A percentile compares a stretch with the other conserved stretches of the same genome.
Evolutionary conservation across 1,139 yeast genomes (phyloP).

Genomic region (Candida pseudoviswanathii): DNA sequence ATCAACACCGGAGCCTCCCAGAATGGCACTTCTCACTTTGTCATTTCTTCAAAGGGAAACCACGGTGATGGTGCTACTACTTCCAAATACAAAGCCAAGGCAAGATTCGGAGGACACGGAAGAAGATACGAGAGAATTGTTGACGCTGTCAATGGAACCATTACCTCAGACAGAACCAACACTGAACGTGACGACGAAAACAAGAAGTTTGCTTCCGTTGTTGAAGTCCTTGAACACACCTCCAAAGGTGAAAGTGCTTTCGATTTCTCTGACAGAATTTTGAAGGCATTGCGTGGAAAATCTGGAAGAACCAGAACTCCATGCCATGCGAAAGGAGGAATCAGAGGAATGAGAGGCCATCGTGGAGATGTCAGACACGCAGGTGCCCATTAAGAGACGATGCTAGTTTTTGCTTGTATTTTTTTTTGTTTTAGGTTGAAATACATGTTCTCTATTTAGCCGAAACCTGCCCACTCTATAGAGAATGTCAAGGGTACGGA

Average conservation of each 20-base stretch:
- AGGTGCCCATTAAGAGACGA: not conserved
- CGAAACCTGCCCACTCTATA: conserved; percentile 84
- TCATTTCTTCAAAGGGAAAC: conserved; percentile 50
- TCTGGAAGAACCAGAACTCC: not conserved
- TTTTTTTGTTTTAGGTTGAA: not conserved
- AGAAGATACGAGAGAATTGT: conserved; percentile 42
- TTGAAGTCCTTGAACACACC: not conserved
- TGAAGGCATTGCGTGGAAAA: not conserved
- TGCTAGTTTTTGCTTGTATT: not conserved
- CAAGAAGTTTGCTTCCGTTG: conserved; percentile 40
- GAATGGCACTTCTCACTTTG: conserved; percentile 51
- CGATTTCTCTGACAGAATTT: not conserved
- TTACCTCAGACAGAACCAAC: conserved; percentile 14
- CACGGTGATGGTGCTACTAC: conserved; percentile 48
- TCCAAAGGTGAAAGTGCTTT: not conserved
- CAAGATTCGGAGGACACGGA: conserved; percentile 21
- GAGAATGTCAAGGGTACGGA: conserved; percentile 48
- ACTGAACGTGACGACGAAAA: conserved; percentile 9
- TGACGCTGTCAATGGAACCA: conserved; percentile 40
- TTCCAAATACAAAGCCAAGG: conserved; percentile 40
- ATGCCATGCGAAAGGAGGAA: not conserved
- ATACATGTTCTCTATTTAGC: conserved; percentile 30
- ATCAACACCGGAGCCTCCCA: conserved; percentile 25
- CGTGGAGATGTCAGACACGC: not conserved
- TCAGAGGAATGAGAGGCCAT: not conserved